These are phyloP conservation scores for Lentithecium fluviatile DNA, from an alignment of 495 filamentous ascomycete species.

Conservation along the genomic window DNA sequence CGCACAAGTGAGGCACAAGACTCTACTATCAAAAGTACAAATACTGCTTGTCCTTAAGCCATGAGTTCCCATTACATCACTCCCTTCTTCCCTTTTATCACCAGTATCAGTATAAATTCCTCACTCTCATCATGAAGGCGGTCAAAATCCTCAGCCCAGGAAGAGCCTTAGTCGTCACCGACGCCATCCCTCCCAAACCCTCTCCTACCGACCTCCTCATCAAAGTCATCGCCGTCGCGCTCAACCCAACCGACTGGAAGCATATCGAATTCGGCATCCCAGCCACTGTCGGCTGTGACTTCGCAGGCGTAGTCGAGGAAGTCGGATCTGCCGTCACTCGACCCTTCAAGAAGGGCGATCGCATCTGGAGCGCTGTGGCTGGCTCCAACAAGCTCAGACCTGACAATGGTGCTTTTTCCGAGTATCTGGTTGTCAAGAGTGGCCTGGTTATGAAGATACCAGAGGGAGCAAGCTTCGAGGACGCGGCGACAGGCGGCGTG, in stretches of 20 bases:
- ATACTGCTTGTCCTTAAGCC: background rate
- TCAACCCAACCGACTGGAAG: conserved; percentile 64
- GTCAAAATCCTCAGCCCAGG: conserved; percentile 12
- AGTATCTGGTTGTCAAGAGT: conserved; percentile 52
- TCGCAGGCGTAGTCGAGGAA: conserved; percentile 53
- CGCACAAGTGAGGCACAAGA: no score
- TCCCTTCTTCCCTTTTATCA: background rate
- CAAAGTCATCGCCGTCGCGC: conserved; percentile 49
- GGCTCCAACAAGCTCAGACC: conserved; percentile 51
- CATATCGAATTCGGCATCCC: conserved; percentile 47
- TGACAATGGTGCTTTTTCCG: conserved; percentile 56
- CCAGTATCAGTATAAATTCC: background rate
- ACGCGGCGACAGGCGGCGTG: conserved; percentile 55
- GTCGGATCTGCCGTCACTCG: conserved; percentile 53
- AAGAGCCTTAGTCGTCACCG: conserved; percentile 10
- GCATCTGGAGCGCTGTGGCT: conserved; percentile 52
- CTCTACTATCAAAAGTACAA: no score
- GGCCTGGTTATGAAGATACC: conserved; percentile 55
- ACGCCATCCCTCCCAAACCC: conserved; percentile 3
- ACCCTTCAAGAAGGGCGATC: conserved; percentile 52
- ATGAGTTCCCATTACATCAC: background rate
- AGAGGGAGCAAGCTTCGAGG: conserved; percentile 53
- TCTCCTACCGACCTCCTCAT: conserved; percentile 42
- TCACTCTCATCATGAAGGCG: conserved; percentile 17
- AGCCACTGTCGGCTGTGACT: conserved; percentile 55